Conservation (phyloP, 176 grass and related monocot genomes). For the Tillandsia leiboldiana region DNA sequence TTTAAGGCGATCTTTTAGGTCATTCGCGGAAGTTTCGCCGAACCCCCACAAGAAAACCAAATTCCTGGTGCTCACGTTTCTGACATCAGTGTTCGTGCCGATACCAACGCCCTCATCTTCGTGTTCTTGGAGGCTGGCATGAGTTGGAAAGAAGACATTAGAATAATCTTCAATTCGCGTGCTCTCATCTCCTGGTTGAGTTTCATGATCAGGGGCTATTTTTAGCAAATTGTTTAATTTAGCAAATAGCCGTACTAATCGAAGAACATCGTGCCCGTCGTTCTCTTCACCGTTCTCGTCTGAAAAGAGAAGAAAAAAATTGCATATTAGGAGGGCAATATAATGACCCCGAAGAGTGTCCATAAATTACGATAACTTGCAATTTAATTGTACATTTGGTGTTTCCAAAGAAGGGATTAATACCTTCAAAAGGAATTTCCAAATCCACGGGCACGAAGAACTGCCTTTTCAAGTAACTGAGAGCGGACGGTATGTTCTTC, state of each 20-base stretch:
- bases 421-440: constrained; percentile 69
- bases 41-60: constrained; percentile 80
- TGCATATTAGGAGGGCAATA: too few species aligned
- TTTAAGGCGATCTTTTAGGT: constrained; percentile 46
- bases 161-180: constrained; percentile 48
- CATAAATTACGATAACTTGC: too few species aligned
- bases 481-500: constrained; percentile 57
- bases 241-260: constrained; percentile 71
- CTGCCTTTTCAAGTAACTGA: constrained; percentile 64
- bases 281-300: constrained; percentile 39
- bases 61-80: constrained; percentile 30
- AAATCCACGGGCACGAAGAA: constrained; percentile 60
- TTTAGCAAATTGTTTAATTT: constrained; percentile 50
- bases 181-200: constrained; percentile 13
- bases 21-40: constrained; percentile 24
- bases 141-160: constrained; percentile 61
- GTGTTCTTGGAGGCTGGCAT: constrained; percentile 23
- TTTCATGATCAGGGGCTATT: constrained; percentile 28
- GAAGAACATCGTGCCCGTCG: constrained; percentile 64
- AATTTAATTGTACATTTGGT: neutral
- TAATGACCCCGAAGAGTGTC: too few species aligned
- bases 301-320: constrained; percentile 16
- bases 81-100: constrained; percentile 18
- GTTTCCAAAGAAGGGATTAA: constrained; percentile 2
- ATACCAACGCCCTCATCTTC: constrained; percentile 29